Evolutionary conservation across 163 green algal genomes (phyloP).

Genomic region (Scenedesmus sp.): DNA sequence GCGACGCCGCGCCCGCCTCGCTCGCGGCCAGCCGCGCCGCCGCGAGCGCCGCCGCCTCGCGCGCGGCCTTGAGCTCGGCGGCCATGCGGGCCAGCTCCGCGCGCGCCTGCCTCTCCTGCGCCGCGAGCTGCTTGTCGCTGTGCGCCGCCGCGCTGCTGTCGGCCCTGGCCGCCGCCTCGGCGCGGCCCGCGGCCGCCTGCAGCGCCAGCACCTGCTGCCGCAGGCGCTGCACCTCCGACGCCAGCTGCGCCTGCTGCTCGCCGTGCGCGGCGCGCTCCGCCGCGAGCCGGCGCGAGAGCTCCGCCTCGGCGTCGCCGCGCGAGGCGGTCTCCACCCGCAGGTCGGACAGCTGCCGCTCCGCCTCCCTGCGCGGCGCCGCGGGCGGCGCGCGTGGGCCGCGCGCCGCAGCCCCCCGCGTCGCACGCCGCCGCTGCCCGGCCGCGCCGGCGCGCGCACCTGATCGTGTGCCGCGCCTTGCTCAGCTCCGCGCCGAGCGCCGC

Average conservation of each 20-base stretch:
- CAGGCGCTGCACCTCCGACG: slow-evolving; percentile 27
- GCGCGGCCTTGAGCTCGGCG: slow-evolving; percentile 7
- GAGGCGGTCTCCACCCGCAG: not conserved
- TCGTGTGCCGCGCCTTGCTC: slow-evolving; percentile 8
- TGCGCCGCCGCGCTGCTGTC: slow-evolving; percentile 21
- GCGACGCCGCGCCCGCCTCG: slow-evolving; percentile 17
- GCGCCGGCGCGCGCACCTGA: not conserved
- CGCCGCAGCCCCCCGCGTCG: not conserved
- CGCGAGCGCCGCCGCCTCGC: slow-evolving; percentile 5
- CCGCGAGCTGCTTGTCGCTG: slow-evolving; percentile 25
- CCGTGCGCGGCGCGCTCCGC: not conserved
- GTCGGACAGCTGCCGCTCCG: slow-evolving; percentile 20
- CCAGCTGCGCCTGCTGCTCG: slow-evolving; percentile 7
- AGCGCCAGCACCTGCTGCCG: slow-evolving; percentile 42
- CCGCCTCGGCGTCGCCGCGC: not conserved
- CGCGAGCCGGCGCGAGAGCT: not conserved
- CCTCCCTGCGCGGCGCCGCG: slow-evolving; percentile 15
- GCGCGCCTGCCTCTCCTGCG: slow-evolving; percentile 11
- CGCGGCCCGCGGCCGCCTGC: slow-evolving; percentile 2
- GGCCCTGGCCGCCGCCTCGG: slow-evolving; percentile 27
- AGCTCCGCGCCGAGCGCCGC: slow-evolving; percentile 18
- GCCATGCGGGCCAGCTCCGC: not conserved
- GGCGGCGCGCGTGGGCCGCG: not conserved
- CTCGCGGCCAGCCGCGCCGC: not conserved
- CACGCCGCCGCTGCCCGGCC: not conserved